Evolutionary conservation across 2,329 filamentous ascomycete species (phyloP), one percentile per base, ranked within the genome.

Genomic region (Colletotrichum melonis): DNA sequence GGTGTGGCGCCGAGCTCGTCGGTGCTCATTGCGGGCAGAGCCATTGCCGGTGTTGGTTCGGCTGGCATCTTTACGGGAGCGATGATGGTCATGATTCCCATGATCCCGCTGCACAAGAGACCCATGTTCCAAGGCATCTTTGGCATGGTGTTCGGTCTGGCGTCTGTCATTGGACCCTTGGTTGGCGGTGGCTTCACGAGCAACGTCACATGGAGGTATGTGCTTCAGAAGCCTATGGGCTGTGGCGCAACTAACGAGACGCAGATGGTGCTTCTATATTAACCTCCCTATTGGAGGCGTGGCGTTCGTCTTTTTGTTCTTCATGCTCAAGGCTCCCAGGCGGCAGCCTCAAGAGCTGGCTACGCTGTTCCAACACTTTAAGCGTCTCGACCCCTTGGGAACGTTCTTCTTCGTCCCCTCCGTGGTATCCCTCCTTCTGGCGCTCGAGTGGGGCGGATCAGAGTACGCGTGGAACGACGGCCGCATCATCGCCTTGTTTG

Each of bases 391-490:
- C 70, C 89, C 89, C 0, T 78, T 91, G 1, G 91, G 91, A 30
- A 91, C 89, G 8, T 77, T 88, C 16, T 86, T 91, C 79, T 89
- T 93, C 75, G 80, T 92, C 19, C 90, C 91, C 0, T 86, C 86
- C 38, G 85, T 91, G 52, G 84, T 92, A 16, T 90, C 86, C 74
- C 87, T 92, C 49, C 81, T 93, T 3, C 82, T 93, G 5, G 91
- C 91, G 1, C 82, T 93, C 42, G 88, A 92, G 77, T 92, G 90
- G 90, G 90, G 89, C 64, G 90, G 90, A 4, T 84, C 85, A 2
- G 84, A 80, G 2, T 88, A 90, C 75, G 74, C 82, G 0, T 92
- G 89, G 90, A 81, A 78, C 52, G 84, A 82, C 75, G 87, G 86
- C 82, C 85, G 86, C 56, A 86, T 90, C 67, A 86, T 91, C 62